These are phyloP conservation scores for Dryas drummondii DNA, from an alignment of 306 rosid genomes.

Conservation along the genomic window DNA sequence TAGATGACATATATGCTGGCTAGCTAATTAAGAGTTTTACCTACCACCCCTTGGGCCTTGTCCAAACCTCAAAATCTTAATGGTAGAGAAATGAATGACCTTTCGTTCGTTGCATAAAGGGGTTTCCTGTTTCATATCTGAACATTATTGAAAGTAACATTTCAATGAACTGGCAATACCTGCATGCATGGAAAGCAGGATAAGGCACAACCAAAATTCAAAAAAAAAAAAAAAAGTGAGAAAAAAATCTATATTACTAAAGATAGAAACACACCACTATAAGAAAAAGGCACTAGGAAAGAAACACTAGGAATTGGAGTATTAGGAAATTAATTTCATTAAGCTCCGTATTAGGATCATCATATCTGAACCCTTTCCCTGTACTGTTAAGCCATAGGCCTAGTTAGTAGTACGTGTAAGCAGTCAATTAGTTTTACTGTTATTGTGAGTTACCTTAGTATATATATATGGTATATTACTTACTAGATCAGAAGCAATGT, in stretches of 20 bases:
- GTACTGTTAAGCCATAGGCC: no score
- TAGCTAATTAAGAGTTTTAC: constrained; percentile 22
- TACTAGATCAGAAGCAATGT: no score
- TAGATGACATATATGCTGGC: not conserved
- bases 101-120: not conserved
- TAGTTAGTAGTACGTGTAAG: no score
- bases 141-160: constrained; percentile 30
- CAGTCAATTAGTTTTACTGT: no score
- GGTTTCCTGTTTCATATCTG: constrained; percentile 32
- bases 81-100: constrained; percentile 15
- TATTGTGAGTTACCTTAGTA: no score
- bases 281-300: not conserved
- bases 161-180: constrained; percentile 22
- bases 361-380: no score
- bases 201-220: constrained; percentile 5
- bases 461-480: no score
- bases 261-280: not conserved
- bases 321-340: not conserved
- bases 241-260: not conserved
- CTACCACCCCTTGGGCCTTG: constrained; percentile 26
- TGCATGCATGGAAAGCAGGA: constrained; percentile 21
- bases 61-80: constrained; percentile 7
- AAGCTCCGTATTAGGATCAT: no score
- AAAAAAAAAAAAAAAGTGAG: not conserved
- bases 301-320: not conserved